Evolutionary conservation across 1,284 basidiomycete species (phyloP).

Genomic region (Cronartium quercuum): DNA sequence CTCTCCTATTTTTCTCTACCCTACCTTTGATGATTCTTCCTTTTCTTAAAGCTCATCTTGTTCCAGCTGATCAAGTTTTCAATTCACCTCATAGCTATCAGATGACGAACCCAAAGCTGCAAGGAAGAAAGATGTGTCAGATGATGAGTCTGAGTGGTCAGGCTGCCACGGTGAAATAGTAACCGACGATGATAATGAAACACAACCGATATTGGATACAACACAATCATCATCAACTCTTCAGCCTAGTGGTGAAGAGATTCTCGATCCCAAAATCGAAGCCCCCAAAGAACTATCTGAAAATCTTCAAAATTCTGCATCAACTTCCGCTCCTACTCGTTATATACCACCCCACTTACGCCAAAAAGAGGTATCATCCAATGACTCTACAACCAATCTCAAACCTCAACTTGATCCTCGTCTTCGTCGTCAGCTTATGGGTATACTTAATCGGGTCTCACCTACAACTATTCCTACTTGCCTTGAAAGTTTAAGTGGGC

Average conservation of each 20-base stretch:
- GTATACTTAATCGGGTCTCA: conserved; percentile 33
- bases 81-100: too few species aligned
- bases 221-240: neutral
- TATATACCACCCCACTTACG: conserved; percentile 35
- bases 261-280: neutral
- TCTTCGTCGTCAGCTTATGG: conserved; percentile 35
- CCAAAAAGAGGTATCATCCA: conserved; percentile 4
- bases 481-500: conserved; percentile 21
- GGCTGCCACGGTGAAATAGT: neutral
- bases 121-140: neutral
- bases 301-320: neutral
- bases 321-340: neutral
- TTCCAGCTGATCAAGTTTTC: too few species aligned
- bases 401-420: conserved; percentile 19
- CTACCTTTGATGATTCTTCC: too few species aligned
- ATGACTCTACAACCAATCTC: neutral
- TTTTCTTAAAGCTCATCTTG: too few species aligned
- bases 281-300: neutral
- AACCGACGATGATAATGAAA: neutral
- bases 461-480: conserved; percentile 28
- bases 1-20: too few species aligned
- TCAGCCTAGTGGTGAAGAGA: neutral
- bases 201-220: neutral
- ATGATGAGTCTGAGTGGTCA: neutral
- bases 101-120: too few species aligned